A percentile compares a stretch with the other conserved stretches of the same genome.
Evolutionary conservation across 495 filamentous ascomycete species (phyloP).

Genomic region (Penicillium chermesinum): DNA sequence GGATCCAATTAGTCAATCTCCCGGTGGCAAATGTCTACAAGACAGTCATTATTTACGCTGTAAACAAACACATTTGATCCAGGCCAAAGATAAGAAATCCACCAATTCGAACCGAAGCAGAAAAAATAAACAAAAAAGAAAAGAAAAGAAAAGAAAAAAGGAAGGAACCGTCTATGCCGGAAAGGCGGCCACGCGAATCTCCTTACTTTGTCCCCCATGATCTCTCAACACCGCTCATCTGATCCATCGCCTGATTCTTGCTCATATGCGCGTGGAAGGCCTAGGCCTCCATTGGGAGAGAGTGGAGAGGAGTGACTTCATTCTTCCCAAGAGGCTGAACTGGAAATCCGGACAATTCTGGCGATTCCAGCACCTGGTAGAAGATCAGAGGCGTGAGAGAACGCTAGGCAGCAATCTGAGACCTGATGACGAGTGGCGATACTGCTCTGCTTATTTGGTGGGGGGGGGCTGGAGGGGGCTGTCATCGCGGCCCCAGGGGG

Average conservation of each 20-base stretch:
- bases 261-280: conserved; percentile 4
- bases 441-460: too few relatives aligned
- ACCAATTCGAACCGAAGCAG: neutral
- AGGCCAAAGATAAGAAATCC: neutral
- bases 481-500: neutral
- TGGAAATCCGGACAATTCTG: neutral
- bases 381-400: too few relatives aligned
- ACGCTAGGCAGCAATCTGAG: too few relatives aligned
- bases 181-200: conserved; percentile 10
- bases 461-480: neutral
- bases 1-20: too few relatives aligned
- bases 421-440: too few relatives aligned
- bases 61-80: conserved; percentile 23
- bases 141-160: neutral
- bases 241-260: conserved; percentile 12
- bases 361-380: too few relatives aligned
- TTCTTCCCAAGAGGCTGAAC: too few relatives aligned
- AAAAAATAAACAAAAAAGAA: neutral
- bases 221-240: conserved; percentile 11
- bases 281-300: too few relatives aligned
- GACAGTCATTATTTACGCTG: too few relatives aligned
- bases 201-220: neutral
- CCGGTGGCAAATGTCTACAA: too few relatives aligned
- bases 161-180: too few relatives aligned
- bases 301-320: too few relatives aligned